Base-by-base conservation (phyloP, 1,284 basidiomycete genomes). In the Ceratobasidium sp. region DNA sequence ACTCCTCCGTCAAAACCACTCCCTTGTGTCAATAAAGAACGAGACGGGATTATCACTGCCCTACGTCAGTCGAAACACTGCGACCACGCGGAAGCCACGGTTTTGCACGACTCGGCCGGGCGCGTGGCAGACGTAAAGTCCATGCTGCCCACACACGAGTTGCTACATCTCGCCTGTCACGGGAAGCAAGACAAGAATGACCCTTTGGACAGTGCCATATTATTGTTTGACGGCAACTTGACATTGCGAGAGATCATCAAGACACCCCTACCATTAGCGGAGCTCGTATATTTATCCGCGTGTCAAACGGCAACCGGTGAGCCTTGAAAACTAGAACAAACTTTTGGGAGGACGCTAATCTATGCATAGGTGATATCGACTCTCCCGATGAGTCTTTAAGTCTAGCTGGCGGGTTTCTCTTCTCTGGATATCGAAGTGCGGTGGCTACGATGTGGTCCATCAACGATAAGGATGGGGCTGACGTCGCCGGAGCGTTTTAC, bases 221-320 rank as follows among this genome's bases (percentile, higher is more conserved):
- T 53, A 23, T 18, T 53, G 9, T 38, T 44, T 28, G 61, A 72
- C 36, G 71, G 60, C 1, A 30, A 61, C 12, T 25, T 72, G 30
- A 63, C 58, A 28, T 30, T 72, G n/a, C 42, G 58, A 3, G 71
- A 72, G 14, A 72, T 72, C 46, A 63, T 72, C 53, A 51, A 66
- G 33, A 44, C 33, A 18, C 46, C 46, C 1, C 61, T 62, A n/a
- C 71, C 48, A 21, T 25, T 11, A 14, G 71, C 71, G 11, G 71
- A 72, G 40, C 53, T 72, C 12, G 71, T 62, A 9, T 54, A 62
- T 23, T 48, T 72, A n/a, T 72, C 71, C 21, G 71, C 71, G 11
- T 72, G 71, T 42, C 71, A 72, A 16, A 66, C 62, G 2, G 62
- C 62, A 40, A 53, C 48, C 7, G 62, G 62, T 66, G 33, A 38